Percentiles rank a stretch among this genome's conserved stretches.
These are phyloP conservation scores for Nadsonia starkeyi-henricii DNA, from an alignment of 1,139 yeast species.

Conservation along the genomic window DNA sequence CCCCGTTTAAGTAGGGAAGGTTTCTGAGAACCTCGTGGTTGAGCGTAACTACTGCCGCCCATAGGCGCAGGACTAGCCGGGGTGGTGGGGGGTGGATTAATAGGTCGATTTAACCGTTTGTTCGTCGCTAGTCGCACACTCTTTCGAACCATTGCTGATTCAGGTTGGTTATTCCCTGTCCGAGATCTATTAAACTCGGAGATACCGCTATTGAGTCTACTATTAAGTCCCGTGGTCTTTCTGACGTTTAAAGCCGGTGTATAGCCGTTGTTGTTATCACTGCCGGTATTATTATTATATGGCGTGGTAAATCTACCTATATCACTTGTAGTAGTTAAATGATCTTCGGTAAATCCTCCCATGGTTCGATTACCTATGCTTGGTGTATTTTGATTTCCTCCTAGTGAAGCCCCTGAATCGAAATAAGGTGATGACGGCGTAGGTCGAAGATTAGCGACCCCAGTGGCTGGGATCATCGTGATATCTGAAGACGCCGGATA, in stretches of 20 bases:
- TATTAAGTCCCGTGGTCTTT: neutral
- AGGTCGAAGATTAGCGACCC: neutral
- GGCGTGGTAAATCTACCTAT: neutral
- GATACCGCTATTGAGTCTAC: neutral
- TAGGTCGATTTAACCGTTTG: constrained; percentile 4
- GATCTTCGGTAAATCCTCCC: neutral
- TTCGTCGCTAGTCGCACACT: neutral
- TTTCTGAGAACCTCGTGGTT: constrained; percentile 3
- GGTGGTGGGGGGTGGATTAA: neutral
- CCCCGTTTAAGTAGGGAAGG: constrained; percentile 8
- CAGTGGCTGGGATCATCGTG: constrained; percentile 7
- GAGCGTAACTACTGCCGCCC: neutral
- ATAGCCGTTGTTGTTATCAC: neutral
- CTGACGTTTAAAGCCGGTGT: too few relatives aligned
- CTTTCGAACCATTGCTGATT: neutral
- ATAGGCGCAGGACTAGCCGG: neutral
- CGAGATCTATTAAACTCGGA: neutral
- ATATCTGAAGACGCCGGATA: constrained; percentile 1
- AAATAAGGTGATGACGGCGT: neutral
- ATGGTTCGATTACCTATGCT: too few relatives aligned
- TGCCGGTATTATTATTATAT: neutral
- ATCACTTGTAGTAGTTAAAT: neutral
- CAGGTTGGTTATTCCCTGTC: neutral
- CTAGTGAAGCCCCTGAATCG: neutral
- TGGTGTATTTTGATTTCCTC: neutral